phyloP scores from a whole-genome alignment of 2,329 filamentous ascomycete genomes.

The Penicillium hesseltinei region DNA sequence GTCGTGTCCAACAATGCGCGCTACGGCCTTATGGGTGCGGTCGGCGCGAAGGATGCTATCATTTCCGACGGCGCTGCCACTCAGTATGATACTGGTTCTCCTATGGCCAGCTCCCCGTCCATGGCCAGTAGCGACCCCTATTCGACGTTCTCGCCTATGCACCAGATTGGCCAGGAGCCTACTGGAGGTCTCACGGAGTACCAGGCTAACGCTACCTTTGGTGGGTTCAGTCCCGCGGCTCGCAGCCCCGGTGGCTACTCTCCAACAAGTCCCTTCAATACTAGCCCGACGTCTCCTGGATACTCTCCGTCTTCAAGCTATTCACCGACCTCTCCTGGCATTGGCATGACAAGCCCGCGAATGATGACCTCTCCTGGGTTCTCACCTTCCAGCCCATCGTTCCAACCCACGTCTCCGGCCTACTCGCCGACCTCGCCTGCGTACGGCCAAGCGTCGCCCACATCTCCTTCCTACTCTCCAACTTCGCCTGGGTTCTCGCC shows the following conservation, averaged over 20 bases:
- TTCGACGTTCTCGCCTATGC: slow-evolving; percentile 69
- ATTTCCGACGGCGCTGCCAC: slow-evolving; percentile 80
- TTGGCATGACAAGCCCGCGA: slow-evolving; percentile 55
- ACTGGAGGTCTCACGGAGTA: slow-evolving; percentile 62
- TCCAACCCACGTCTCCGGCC: slow-evolving; percentile 57
- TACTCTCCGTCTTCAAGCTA: slow-evolving; percentile 63
- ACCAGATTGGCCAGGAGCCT: slow-evolving; percentile 63
- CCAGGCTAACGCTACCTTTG: slow-evolving; percentile 54
- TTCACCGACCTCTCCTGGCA: slow-evolving; percentile 73
- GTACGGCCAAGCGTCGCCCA: slow-evolving; percentile 66
- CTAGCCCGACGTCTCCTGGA: slow-evolving; percentile 66
- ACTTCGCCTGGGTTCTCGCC: slow-evolving; percentile 57
- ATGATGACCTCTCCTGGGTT: slow-evolving; percentile 57
- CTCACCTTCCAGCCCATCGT: slow-evolving; percentile 55
- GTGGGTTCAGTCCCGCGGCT: slow-evolving; percentile 64
- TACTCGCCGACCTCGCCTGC: slow-evolving; percentile 77
- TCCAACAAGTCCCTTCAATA: slow-evolving; percentile 73
- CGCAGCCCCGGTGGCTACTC: slow-evolving; percentile 64
- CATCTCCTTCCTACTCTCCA: slow-evolving; percentile 53
- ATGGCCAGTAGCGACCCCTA: slow-evolving; percentile 63
- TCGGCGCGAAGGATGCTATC: slow-evolving; percentile 71
- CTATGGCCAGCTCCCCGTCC: slow-evolving; percentile 59
- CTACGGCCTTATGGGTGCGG: slow-evolving; percentile 76
- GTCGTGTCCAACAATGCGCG: slow-evolving; percentile 90
- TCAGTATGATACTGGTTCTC: slow-evolving; percentile 77